phyloP scores from a whole-genome alignment of 352 stramenopile genomes.

The Phytophthora idaei region DNA sequence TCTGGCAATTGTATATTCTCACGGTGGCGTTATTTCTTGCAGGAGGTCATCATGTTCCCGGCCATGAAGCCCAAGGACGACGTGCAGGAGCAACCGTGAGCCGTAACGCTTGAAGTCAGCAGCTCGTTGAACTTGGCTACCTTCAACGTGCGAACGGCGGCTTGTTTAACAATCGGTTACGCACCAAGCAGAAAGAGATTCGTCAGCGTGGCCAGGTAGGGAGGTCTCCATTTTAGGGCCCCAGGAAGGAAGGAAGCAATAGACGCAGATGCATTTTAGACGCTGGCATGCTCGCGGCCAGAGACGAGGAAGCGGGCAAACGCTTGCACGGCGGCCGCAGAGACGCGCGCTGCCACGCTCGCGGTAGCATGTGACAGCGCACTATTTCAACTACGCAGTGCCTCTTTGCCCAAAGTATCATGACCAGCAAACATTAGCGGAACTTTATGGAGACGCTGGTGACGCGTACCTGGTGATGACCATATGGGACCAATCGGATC shows the following conservation, averaged over 20 bases:
- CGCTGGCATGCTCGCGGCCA: background rate
- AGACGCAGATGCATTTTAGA: conserved; percentile 9
- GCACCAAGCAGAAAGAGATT: conserved; percentile 26
- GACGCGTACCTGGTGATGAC: conserved; percentile 5
- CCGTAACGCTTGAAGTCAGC: background rate
- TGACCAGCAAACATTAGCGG: background rate
- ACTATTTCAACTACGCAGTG: background rate
- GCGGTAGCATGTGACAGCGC: background rate
- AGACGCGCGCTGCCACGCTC: conserved; percentile 17
- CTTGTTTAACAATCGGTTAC: conserved; percentile 18
- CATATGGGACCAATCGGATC: conserved; percentile 10
- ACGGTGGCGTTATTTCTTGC: conserved; percentile 27
- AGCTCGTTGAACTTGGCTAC: conserved; percentile 31
- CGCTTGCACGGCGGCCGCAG: conserved; percentile 22
- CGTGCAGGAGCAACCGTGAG: conserved; percentile 12
- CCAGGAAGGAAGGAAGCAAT: conserved; percentile 4
- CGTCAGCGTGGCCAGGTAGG: conserved; percentile 1
- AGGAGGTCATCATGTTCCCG: conserved; percentile 98
- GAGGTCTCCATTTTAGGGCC: background rate
- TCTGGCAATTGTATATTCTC: conserved; percentile 2
- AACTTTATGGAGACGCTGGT: background rate
- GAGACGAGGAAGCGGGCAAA: conserved; percentile 10
- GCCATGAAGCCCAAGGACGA: conserved; percentile 95
- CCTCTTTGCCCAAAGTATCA: background rate
- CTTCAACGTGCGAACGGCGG: conserved; percentile 26